Evolutionary conservation across 176 grass and related monocot genomes (phyloP).

Genomic region (Zoysia japonica): DNA sequence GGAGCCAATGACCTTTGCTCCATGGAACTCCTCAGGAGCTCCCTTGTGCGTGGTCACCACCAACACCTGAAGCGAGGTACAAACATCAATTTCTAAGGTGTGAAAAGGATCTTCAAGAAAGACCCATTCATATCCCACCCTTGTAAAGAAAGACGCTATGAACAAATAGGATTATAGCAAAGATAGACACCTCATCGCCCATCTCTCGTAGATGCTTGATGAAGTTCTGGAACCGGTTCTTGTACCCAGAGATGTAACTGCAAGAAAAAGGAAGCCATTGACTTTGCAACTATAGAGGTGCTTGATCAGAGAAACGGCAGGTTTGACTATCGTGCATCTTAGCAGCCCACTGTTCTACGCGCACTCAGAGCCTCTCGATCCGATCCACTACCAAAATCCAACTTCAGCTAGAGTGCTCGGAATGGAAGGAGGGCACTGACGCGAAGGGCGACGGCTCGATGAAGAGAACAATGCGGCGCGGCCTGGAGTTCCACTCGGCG

Average conservation of each 20-base stretch:
- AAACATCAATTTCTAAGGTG: slow-evolving; percentile 19
- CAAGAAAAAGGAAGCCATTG: slow-evolving; percentile 22
- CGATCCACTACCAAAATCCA: slow-evolving; percentile 31
- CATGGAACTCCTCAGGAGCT: slow-evolving; percentile 87
- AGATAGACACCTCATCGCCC: slow-evolving; percentile 74
- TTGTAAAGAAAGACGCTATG: background rate
- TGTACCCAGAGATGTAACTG: slow-evolving; percentile 93
- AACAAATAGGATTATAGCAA: background rate
- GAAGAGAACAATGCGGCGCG: slow-evolving; percentile 90
- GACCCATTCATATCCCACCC: background rate
- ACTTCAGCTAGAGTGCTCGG: background rate
- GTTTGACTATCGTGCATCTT: slow-evolving; percentile 21
- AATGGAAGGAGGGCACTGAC: slow-evolving; percentile 44
- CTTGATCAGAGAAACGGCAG: background rate
- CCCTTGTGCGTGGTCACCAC: slow-evolving; percentile 95
- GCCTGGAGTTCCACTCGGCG: slow-evolving; percentile 50
- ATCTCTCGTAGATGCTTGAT: slow-evolving; percentile 96
- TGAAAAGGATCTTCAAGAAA: slow-evolving; percentile 26
- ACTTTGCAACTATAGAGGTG: background rate
- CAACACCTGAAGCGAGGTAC: slow-evolving; percentile 57
- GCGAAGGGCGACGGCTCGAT: slow-evolving; percentile 93
- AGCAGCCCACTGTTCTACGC: background rate
- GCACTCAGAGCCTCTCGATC: slow-evolving; percentile 33
- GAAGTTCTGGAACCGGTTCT: slow-evolving; percentile 98
- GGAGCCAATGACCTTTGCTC: slow-evolving; percentile 92